Base-by-base conservation (phyloP, 192 early-diverging fungal genomes). In the Backusella parvicylindrica region DNA sequence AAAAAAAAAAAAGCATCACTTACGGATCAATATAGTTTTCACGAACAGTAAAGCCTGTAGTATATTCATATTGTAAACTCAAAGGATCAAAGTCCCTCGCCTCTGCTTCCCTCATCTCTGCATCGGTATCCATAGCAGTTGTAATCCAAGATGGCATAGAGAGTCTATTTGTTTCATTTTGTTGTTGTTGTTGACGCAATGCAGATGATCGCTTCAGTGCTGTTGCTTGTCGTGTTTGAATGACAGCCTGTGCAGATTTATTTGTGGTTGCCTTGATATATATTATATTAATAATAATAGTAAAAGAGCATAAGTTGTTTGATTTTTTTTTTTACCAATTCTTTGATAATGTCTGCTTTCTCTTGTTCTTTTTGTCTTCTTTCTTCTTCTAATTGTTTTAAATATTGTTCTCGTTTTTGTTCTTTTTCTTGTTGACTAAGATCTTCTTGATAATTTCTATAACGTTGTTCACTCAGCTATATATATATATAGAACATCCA, bases 311-410 rank as follows among this genome's bases (percentile, higher is more conserved):
- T n/a, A n/a, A n/a, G n/a, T n/a, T n/a, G n/a, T n/a, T n/a, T n/a
- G n/a, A n/a, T n/a, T n/a, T n/a, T n/a, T n/a, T n/a, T n/a, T n/a
- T 65, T 12, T 81, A 86, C 91, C 81, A 97, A 79, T 78, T 94
- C 90, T n/a, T 90, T 78, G 36, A 97, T 93, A 35, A 96, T 68
- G 30, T 84, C 89, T 33, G 86, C 83, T 66, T 92, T 88, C 35
- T 92, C 91, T 65, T 88, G 75, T 50, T 85, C 83, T 70, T 92
- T 94, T 32, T 84, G 81, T 33, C 83, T 85, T 70, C 86, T 78
- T 70, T 96, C 93, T 18, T 94, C 92, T 50, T 91, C 85, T n/a
- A 91, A 81, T 74, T 92, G 85, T 68, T 85, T 79, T 37, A 86
- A 60, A 75, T 95, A 92, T n/a, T 87, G 90, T 65, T 95, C 94